A percentile compares a stretch with the other conserved stretches of the same genome.
Conservation (phyloP, 2,329 filamentous ascomycete genomes). For the Neofusicoccum ribis region DNA sequence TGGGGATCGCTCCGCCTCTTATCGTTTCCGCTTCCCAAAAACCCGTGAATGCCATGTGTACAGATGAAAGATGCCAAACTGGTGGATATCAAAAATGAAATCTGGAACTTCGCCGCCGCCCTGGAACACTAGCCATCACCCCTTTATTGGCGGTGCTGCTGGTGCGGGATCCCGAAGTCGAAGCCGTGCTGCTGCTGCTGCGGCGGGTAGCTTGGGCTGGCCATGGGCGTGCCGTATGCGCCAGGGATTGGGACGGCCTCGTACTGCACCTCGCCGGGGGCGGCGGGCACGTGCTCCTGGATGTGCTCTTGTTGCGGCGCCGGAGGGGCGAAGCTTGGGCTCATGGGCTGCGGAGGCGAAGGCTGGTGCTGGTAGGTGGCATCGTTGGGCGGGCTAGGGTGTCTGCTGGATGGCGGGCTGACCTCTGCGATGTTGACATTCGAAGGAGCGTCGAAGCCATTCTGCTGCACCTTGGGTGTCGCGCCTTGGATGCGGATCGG, state of each 20-base stretch:
- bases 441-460: conserved; percentile 57
- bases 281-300: conserved; percentile 66
- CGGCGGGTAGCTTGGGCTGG: conserved; percentile 41
- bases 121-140: background rate
- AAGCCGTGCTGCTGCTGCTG: conserved; percentile 33
- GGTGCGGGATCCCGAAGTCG: conserved; percentile 34
- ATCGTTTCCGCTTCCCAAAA: background rate
- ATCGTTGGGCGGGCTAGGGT: background rate
- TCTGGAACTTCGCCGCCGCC: background rate
- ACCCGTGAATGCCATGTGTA: conserved; percentile 8
- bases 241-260: conserved; percentile 85
- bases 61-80: background rate
- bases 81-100: background rate
- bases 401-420: background rate
- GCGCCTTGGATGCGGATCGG: conserved; percentile 75
- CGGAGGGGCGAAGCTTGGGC: conserved; percentile 11
- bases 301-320: conserved; percentile 41
- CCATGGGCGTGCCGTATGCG: conserved; percentile 64
- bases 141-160: background rate
- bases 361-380: conserved; percentile 25
- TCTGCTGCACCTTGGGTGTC: conserved; percentile 68
- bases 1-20: conserved; percentile 7
- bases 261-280: conserved; percentile 80
- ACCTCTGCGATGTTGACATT: background rate
- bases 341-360: conserved; percentile 29